These are phyloP conservation scores for Prosopis cineraria DNA, from an alignment of 306 rosid species.

Conservation along the genomic window DNA sequence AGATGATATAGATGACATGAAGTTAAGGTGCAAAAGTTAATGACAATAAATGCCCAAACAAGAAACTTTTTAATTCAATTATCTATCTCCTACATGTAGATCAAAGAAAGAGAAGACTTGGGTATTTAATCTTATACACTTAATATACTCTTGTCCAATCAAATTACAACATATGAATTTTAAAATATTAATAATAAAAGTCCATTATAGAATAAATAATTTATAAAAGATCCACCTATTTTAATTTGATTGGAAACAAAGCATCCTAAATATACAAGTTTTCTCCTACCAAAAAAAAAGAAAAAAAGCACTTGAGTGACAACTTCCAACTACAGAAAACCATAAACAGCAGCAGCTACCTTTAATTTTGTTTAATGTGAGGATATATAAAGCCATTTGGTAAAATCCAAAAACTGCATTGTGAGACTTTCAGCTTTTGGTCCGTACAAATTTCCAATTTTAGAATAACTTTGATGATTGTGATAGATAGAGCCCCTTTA, in stretches of 20 bases:
- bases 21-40: not conserved
- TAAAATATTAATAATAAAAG: no score
- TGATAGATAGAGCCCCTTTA: not conserved
- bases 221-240: no score
- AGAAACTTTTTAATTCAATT: not conserved
- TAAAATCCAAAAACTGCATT: not conserved
- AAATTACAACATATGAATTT: no score
- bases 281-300: no score
- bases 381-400: not conserved
- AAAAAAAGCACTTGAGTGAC: not conserved
- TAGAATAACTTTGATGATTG: not conserved
- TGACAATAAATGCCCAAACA: not conserved
- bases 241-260: no score
- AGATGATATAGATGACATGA: constrained; percentile 3
- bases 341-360: not conserved
- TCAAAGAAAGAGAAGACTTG: no score
- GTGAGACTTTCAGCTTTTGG: not conserved
- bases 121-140: no score
- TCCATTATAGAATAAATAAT: no score
- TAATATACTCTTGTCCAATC: no score
- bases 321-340: not conserved
- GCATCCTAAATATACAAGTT: no score
- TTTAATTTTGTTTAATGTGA: not conserved
- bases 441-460: not conserved
- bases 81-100: not conserved